Percentiles rank a stretch among this genome's conserved stretches.
Evolutionary conservation across 2,329 filamentous ascomycete genomes (phyloP).

Genomic region (Fusarium pseudonygamai): DNA sequence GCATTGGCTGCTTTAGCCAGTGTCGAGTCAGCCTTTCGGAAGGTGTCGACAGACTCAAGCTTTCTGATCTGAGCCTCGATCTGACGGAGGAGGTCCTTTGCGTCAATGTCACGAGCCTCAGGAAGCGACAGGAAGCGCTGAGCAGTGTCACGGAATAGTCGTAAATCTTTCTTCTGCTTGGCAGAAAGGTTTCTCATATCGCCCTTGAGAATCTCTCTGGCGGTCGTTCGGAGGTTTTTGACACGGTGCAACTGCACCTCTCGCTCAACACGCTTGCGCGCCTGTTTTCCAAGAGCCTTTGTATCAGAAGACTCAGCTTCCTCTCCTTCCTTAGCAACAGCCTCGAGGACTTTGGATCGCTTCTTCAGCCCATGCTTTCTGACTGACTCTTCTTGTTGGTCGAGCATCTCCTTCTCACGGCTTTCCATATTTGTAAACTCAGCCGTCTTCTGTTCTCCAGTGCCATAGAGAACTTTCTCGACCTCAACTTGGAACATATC

Average conservation of each 20-base stretch:
- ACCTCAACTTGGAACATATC: conserved; percentile 98
- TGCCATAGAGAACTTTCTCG: conserved; percentile 88
- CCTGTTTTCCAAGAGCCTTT: conserved; percentile 22
- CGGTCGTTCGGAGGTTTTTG: conserved; percentile 44
- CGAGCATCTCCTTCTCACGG: conserved; percentile 30
- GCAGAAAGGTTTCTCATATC: conserved; percentile 65
- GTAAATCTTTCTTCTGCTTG: conserved; percentile 79
- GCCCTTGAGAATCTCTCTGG: conserved; percentile 50
- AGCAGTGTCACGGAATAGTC: conserved; percentile 74
- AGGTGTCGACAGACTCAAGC: conserved; percentile 46
- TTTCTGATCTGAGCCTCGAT: conserved; percentile 48
- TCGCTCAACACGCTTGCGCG: conserved; percentile 34
- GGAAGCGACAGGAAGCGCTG: conserved; percentile 65
- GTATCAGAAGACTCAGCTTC: conserved; percentile 29
- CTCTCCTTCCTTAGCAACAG: conserved; percentile 36
- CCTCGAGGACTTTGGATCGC: conserved; percentile 27
- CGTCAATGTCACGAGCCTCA: conserved; percentile 44
- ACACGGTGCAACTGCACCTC: conserved; percentile 40
- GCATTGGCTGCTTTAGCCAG: neutral
- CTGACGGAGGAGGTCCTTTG: conserved; percentile 45
- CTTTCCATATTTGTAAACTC: conserved; percentile 39
- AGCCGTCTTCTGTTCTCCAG: conserved; percentile 74
- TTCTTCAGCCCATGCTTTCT: conserved; percentile 35
- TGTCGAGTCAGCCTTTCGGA: conserved; percentile 43
- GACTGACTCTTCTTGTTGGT: conserved; percentile 42